Base-by-base conservation (phyloP, 192 early-diverging fungal genomes). In the Coemansia sp. region DNA sequence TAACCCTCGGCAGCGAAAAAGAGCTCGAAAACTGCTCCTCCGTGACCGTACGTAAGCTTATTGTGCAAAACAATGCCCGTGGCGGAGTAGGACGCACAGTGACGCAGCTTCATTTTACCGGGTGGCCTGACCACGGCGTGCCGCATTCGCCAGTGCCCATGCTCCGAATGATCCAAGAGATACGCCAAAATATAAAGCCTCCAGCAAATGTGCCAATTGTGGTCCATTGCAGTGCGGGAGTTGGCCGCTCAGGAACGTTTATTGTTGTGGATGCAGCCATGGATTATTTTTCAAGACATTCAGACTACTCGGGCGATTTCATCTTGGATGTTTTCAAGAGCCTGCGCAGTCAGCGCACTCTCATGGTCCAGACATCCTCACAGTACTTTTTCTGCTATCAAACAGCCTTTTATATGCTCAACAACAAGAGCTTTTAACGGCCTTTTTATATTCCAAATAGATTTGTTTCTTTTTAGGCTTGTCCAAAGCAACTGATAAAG, bases 361-460 rank as follows among this genome's bases (percentile, higher is more conserved):
- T 78, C 13, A 91, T 92, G 86, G 91, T 94, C 3, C 92, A 94
- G 74, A 87, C 86, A 6, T 51, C 86, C 5, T 51, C 72, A 18
- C 92, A 94, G 78, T 93, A 79, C 65, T 67, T 80, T 28, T 86
- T 91, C 61, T 89, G 88, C 65, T 94, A 94, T 51, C 85, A 92
- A 48, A 84, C 85, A 3, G 56, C 59, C 45, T 18, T 38, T 53
- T 77, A 51, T 40, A 59, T 59, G 56, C 43, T 77, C 13, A 51
- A 47, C 55, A 52, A 48, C 39, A 23, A 26, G 28, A 26, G 23
- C 23, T 26, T 26, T 4, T 26, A 4, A 26, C 23, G 4, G 23
- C 23, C 4, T 4, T 26, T 26, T 26, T 4, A 26, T 26, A 26
- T 26, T 4, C 23, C 23, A 26, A 1, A 26, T 26, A 26, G 23